A percentile compares a stretch with the other conserved stretches of the same genome.
phyloP scores from a whole-genome alignment of 1,284 basidiomycete species.

The Ceratobasidium sp. region DNA sequence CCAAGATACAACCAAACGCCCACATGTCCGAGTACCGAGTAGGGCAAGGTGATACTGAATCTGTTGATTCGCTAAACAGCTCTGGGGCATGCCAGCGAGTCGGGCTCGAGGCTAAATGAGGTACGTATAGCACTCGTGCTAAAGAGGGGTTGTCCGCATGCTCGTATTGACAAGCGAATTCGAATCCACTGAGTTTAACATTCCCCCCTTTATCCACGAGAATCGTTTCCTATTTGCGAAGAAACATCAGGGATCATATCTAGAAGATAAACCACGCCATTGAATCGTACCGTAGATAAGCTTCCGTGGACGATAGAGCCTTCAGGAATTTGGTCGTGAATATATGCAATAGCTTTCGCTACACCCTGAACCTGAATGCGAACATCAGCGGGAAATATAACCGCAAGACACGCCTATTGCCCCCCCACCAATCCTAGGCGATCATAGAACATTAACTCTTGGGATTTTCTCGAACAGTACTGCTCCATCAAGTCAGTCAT shows the following conservation, averaged over 20 bases:
- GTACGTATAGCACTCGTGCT: not conserved
- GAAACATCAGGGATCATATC: not conserved
- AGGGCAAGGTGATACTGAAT: not conserved
- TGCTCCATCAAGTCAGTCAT: too few species aligned
- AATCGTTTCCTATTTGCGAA: not conserved
- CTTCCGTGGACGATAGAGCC: constrained; percentile 21
- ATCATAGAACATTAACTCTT: too few species aligned
- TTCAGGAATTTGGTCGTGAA: constrained; percentile 19
- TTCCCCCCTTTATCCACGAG: constrained; percentile 12
- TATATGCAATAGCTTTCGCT: constrained; percentile 7
- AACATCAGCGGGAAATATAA: not conserved
- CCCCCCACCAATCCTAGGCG: too few species aligned
- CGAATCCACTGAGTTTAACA: not conserved
- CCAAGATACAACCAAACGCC: constrained; percentile 22
- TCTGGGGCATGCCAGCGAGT: constrained; percentile 39
- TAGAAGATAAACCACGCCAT: not conserved
- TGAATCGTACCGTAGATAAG: not conserved
- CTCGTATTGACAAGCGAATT: constrained; percentile 16
- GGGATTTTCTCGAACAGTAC: too few species aligned
- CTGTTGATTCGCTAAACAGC: not conserved
- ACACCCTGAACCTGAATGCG: not conserved
- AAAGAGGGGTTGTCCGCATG: not conserved
- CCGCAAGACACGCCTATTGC: not conserved
- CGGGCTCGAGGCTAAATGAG: not conserved
- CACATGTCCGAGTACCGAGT: constrained; percentile 19